These are phyloP conservation scores for Ganoderma meredithae DNA, from an alignment of 1,284 basidiomycete species.

Conservation along the genomic window DNA sequence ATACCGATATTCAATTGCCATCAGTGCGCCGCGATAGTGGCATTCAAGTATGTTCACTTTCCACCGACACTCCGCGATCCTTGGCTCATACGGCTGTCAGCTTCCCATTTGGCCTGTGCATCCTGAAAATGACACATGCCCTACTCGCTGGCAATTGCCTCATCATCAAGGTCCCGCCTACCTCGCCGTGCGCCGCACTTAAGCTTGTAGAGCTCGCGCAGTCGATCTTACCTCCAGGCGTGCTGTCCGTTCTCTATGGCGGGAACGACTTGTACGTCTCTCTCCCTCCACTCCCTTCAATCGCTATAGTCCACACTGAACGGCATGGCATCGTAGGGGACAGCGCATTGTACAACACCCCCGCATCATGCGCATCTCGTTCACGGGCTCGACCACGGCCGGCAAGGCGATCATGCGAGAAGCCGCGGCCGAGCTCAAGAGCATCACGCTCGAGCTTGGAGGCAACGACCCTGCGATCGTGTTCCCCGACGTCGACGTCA, in stretches of 20 bases:
- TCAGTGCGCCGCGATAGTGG: conserved; percentile 17
- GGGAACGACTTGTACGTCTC: conserved; percentile 25
- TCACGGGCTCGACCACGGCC: conserved; percentile 26
- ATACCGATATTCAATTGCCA: background rate
- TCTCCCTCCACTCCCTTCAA: background rate
- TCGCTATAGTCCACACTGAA: background rate
- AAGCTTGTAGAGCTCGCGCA: conserved; percentile 32
- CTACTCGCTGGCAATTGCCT: conserved; percentile 61
- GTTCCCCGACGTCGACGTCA: conserved; percentile 24
- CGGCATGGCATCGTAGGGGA: conserved; percentile 15
- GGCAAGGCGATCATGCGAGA: conserved; percentile 28
- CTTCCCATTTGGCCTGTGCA: conserved; percentile 48
- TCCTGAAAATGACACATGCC: conserved; percentile 65
- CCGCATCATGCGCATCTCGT: conserved; percentile 26
- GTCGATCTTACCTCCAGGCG: conserved; percentile 29
- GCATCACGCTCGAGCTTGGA: conserved; percentile 31
- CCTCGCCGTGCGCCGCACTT: conserved; percentile 20
- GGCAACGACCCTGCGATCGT: conserved; percentile 33
- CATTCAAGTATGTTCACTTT: conserved; percentile 21
- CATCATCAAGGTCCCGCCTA: conserved; percentile 53
- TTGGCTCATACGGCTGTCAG: background rate
- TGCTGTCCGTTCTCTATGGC: conserved; percentile 29
- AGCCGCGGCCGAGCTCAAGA: conserved; percentile 25
- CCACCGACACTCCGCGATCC: no score
- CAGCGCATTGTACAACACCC: conserved; percentile 28